Percentiles rank a stretch among this genome's conserved stretches.
phyloP scores from a whole-genome alignment of 495 filamentous ascomycete species.

The Penicillium lagena region DNA sequence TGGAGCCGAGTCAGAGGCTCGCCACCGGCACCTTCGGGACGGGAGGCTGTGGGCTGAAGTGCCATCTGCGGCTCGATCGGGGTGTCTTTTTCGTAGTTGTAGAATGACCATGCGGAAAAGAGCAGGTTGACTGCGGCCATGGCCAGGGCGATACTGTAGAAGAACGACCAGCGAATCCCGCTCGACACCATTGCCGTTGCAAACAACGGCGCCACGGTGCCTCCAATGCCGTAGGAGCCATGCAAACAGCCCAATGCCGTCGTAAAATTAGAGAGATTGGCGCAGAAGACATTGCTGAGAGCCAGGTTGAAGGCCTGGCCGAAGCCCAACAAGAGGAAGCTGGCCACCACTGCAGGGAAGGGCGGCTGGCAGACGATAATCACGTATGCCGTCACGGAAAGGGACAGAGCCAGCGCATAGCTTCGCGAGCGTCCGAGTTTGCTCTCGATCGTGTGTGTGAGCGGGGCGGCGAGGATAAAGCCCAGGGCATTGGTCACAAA shows the following conservation, averaged over 20 bases:
- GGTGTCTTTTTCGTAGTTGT: constrained; percentile 47
- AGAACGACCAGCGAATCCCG: constrained; percentile 29
- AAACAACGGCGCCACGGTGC: constrained; percentile 60
- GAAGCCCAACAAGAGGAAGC: constrained; percentile 62
- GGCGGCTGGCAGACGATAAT: constrained; percentile 61
- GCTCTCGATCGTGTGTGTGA: constrained; percentile 41
- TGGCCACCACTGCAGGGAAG: constrained; percentile 57
- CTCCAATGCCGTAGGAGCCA: constrained; percentile 69
- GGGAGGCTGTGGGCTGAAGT: constrained; percentile 31
- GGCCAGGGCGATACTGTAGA: constrained; percentile 19
- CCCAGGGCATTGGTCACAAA: constrained; percentile 75
- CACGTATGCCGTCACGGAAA: constrained; percentile 50
- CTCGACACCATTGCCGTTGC: constrained; percentile 51
- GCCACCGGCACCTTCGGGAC: constrained; percentile 3
- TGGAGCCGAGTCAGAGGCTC: constrained; percentile 68
- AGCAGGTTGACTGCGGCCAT: constrained; percentile 42
- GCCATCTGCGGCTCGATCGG: constrained; percentile 19
- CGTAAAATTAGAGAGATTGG: constrained; percentile 58
- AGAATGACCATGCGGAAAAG: constrained; percentile 49
- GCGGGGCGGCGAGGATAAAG: constrained; percentile 65
- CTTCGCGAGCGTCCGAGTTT: constrained; percentile 58
- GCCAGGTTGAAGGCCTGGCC: constrained; percentile 63
- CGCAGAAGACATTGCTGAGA: constrained; percentile 69
- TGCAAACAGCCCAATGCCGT: constrained; percentile 58
- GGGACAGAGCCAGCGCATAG: constrained; percentile 47